A percentile compares a stretch with the other conserved stretches of the same genome.
These are phyloP conservation scores for Rhamnella rubrinervis DNA, from an alignment of 331 rosid genomes.

Conservation along the genomic window DNA sequence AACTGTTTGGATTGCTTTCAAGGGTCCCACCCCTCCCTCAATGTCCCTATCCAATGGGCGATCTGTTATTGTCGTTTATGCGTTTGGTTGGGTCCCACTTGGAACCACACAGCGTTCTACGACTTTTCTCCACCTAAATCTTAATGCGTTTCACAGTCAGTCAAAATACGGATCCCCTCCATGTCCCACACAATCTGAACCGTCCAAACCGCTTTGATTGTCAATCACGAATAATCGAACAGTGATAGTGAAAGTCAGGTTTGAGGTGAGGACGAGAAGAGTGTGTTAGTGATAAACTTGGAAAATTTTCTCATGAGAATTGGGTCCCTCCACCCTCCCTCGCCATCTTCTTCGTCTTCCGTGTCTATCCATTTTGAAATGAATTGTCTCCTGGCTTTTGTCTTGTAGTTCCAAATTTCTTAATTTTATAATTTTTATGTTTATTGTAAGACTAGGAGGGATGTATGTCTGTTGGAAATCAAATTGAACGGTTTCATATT, in stretches of 20 bases:
- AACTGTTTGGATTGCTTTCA: background rate
- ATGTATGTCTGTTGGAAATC: too few relatives aligned
- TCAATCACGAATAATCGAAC: background rate
- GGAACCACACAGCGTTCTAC: background rate
- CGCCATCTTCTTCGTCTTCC: background rate
- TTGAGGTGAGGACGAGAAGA: background rate
- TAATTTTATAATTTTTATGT: background rate
- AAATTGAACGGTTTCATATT: too few relatives aligned
- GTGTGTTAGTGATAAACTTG: background rate
- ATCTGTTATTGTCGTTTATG: conserved; percentile 10
- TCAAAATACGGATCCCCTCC: too few relatives aligned
- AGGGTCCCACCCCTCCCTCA: conserved; percentile 10
- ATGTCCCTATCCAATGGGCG: background rate
- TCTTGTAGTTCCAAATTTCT: background rate
- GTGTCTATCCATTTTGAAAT: conserved; percentile 13
- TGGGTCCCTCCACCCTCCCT: background rate
- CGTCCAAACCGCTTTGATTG: background rate
- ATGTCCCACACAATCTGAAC: background rate
- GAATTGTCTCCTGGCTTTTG: conserved; percentile 1
- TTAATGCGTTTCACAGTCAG: conserved; percentile 15
- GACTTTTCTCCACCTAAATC: conserved; percentile 11
- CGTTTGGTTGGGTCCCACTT: background rate
- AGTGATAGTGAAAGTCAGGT: background rate
- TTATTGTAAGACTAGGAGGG: background rate
- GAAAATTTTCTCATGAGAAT: background rate